Conservation (phyloP, 176 grass and related monocot genomes). For the Rhynchospora pubera region DNA sequence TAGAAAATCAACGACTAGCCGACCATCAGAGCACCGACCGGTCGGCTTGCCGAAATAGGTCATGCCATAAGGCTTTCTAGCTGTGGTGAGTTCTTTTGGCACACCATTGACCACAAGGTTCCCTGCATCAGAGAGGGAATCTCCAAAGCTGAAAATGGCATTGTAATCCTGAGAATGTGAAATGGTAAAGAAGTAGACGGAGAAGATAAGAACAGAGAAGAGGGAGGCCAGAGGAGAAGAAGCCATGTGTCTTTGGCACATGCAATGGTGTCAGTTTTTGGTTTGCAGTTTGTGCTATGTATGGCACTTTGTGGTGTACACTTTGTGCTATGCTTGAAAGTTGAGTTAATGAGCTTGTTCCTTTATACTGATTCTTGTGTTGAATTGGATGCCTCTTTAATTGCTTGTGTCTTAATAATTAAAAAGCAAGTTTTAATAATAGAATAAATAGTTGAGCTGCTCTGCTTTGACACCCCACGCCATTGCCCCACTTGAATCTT, state of each 20-base stretch:
- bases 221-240: not conserved
- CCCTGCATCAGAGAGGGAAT: constrained; percentile 71
- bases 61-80: constrained; percentile 58
- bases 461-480: not conserved
- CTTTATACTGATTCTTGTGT: constrained; percentile 28
- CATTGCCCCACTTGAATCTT: not conserved
- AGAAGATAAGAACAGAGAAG: not conserved
- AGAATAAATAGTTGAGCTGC: constrained; percentile 7
- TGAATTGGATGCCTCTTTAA: constrained; percentile 13
- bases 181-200: not conserved
- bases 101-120: constrained; percentile 59
- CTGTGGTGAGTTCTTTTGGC: constrained; percentile 45
- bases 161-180: constrained; percentile 34
- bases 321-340: constrained; percentile 20
- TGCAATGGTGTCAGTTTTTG: constrained; percentile 2
- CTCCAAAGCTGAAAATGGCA: constrained; percentile 82
- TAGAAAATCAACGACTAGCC: constrained; percentile 77
- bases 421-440: constrained; percentile 7
- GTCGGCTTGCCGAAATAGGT: constrained; percentile 62
- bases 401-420: constrained; percentile 2
- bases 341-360: constrained; percentile 14
- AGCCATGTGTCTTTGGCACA: not conserved
- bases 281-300: constrained; percentile 11
- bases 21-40: constrained; percentile 80
- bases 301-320: not conserved